phyloP scores from a whole-genome alignment of 2,329 filamentous ascomycete species.

The Xylaria digitata region DNA sequence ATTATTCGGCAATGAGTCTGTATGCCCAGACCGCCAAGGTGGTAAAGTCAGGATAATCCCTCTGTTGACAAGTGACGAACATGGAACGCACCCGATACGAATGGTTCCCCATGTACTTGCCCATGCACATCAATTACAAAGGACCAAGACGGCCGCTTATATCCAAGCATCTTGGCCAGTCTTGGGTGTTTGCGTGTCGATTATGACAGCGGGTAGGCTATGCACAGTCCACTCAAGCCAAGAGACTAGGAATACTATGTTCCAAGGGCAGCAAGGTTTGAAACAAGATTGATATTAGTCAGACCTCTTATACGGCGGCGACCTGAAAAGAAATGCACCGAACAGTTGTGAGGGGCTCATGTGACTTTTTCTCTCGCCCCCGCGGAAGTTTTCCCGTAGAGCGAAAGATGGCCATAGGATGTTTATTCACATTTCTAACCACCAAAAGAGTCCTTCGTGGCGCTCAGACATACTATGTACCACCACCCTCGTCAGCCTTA shows the following conservation, averaged over 20 bases:
- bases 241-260: slow-evolving; percentile 8
- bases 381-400: background rate
- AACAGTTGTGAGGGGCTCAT: background rate
- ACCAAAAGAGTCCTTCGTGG: background rate
- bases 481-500: slow-evolving; percentile 27
- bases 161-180: slow-evolving; percentile 30
- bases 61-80: slow-evolving; percentile 12
- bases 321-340: background rate
- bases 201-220: slow-evolving; percentile 29
- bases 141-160: slow-evolving; percentile 17
- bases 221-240: slow-evolving; percentile 27
- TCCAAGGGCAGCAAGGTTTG: slow-evolving; percentile 16
- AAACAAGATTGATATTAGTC: slow-evolving; percentile 13
- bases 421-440: background rate
- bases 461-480: background rate
- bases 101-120: slow-evolving; percentile 19
- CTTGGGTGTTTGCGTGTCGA: slow-evolving; percentile 32
- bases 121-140: slow-evolving; percentile 31
- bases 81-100: slow-evolving; percentile 18
- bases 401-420: background rate
- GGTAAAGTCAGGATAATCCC: slow-evolving; percentile 27
- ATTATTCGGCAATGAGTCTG: slow-evolving; percentile 27
- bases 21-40: slow-evolving; percentile 33
- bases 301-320: background rate
- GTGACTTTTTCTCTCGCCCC: background rate